Percentiles rank a stretch among this genome's conserved stretches.
Evolutionary conservation across 331 rosid species (phyloP).

Genomic region (Acacia pycnantha): DNA sequence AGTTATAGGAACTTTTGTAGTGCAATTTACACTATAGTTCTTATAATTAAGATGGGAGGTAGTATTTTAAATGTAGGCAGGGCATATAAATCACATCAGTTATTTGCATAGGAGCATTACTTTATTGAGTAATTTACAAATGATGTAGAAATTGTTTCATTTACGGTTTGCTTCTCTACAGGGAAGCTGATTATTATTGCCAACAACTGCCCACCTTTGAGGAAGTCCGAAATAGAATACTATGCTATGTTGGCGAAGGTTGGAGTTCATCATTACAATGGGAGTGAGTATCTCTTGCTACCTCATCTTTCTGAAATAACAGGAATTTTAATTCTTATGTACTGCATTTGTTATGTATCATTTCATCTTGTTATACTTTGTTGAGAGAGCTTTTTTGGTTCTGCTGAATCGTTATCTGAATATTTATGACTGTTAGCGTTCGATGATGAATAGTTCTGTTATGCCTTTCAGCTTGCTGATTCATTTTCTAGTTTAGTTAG

Average conservation of each 20-base stretch:
- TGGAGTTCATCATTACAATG: conserved; percentile 81
- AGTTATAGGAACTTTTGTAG: too few species aligned
- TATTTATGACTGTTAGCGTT: background rate
- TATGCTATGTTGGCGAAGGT: conserved; percentile 91
- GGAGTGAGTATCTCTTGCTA: conserved; percentile 61
- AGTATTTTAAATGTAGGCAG: background rate
- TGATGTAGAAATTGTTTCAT: background rate
- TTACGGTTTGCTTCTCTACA: conserved; percentile 10
- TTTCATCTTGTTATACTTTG: background rate
- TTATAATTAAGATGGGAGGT: too few species aligned
- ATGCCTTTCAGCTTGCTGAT: background rate
- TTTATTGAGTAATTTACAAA: background rate
- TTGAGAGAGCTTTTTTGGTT: background rate
- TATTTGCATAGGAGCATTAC: background rate
- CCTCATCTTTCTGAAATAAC: background rate
- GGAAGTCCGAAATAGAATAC: conserved; percentile 85
- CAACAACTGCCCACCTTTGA: conserved; percentile 82
- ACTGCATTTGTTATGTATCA: background rate
- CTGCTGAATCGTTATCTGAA: background rate
- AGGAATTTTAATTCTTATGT: background rate
- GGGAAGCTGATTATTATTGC: conserved; percentile 81
- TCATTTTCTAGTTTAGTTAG: background rate
- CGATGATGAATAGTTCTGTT: background rate
- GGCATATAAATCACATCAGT: background rate
- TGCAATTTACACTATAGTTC: too few species aligned